Conservation (phyloP, 1,284 basidiomycete species). For the Puccinia triticina region DNA sequence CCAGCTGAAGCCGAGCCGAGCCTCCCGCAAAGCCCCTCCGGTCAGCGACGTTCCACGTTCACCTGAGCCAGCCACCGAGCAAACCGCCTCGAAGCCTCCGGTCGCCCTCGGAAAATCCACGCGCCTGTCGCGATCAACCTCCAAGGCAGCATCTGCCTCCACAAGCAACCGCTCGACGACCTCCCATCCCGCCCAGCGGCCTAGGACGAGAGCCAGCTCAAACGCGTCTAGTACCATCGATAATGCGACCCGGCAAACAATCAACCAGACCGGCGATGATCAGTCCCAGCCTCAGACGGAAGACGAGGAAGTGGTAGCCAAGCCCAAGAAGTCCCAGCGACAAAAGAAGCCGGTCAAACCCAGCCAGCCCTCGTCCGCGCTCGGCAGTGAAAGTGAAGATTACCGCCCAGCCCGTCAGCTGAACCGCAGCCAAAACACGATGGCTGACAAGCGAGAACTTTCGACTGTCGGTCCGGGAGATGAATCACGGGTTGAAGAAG, state of each 20-base stretch:
- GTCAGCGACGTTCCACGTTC: not conserved
- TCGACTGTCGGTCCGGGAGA: not conserved
- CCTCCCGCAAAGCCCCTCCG: slow-evolving; percentile 19
- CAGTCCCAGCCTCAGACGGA: not conserved
- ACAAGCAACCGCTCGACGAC: slow-evolving; percentile 2
- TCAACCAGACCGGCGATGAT: slow-evolving; percentile 11
- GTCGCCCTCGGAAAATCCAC: slow-evolving; percentile 22
- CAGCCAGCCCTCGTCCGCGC: not conserved
- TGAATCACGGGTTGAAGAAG: not conserved
- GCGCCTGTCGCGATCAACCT: slow-evolving; percentile 31
- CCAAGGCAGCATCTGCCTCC: slow-evolving; percentile 24
- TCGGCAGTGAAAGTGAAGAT: slow-evolving; percentile 25
- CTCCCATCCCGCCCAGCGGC: not conserved
- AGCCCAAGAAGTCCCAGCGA: slow-evolving; percentile 12
- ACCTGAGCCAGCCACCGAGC: slow-evolving; percentile 24
- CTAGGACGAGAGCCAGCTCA: slow-evolving; percentile 17
- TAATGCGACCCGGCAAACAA: not conserved
- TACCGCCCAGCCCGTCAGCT: not conserved
- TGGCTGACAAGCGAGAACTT: not conserved
- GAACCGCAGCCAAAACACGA: not conserved
- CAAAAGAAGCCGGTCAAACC: slow-evolving; percentile 26
- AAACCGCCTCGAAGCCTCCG: slow-evolving; percentile 23
- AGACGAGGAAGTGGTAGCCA: not conserved
- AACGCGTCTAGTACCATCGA: slow-evolving; percentile 33
- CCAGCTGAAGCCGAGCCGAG: slow-evolving; percentile 8